Conservation (phyloP, 2,329 filamentous ascomycete genomes). For the Alternaria gaisen region DNA sequence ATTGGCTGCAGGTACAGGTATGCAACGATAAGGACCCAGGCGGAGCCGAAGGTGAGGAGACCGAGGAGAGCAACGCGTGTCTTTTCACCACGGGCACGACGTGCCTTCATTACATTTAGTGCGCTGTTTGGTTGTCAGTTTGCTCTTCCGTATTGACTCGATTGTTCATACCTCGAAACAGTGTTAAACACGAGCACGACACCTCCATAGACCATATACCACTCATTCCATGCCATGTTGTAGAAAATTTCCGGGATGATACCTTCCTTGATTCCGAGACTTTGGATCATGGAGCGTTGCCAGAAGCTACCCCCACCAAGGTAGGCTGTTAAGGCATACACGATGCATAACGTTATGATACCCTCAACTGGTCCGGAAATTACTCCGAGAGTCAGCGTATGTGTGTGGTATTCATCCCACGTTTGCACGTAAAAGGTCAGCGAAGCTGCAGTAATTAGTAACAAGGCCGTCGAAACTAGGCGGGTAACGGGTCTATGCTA, state of each 20-base stretch:
- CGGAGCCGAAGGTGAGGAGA: constrained; percentile 79
- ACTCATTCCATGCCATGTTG: constrained; percentile 85
- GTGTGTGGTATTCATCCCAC: constrained; percentile 99
- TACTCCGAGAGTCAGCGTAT: constrained; percentile 89
- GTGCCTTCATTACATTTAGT: constrained; percentile 83
- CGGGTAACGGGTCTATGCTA: neutral
- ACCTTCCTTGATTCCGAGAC: constrained; percentile 71
- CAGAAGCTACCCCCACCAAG: constrained; percentile 92
- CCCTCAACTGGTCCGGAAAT: constrained; percentile 96
- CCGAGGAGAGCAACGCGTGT: constrained; percentile 80
- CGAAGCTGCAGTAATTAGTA: constrained; percentile 63
- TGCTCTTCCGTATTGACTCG: neutral
- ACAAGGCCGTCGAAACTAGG: neutral
- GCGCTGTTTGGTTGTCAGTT: constrained; percentile 60
- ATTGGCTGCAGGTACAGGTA: constrained; percentile 87
- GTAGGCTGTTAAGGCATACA: constrained; percentile 85
- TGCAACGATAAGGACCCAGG: constrained; percentile 77
- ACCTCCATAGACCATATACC: constrained; percentile 88
- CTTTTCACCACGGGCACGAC: constrained; percentile 75
- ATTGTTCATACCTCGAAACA: constrained; percentile 64
- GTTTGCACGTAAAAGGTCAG: constrained; percentile 99
- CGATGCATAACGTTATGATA: constrained; percentile 79
- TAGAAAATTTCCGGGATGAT: constrained; percentile 77
- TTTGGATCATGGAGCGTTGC: constrained; percentile 81
- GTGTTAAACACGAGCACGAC: constrained; percentile 88